Percentiles rank a stretch among this genome's conserved stretches.
Conservation (phyloP, 768 basidiomycete genomes). For the Suillus luteus region DNA sequence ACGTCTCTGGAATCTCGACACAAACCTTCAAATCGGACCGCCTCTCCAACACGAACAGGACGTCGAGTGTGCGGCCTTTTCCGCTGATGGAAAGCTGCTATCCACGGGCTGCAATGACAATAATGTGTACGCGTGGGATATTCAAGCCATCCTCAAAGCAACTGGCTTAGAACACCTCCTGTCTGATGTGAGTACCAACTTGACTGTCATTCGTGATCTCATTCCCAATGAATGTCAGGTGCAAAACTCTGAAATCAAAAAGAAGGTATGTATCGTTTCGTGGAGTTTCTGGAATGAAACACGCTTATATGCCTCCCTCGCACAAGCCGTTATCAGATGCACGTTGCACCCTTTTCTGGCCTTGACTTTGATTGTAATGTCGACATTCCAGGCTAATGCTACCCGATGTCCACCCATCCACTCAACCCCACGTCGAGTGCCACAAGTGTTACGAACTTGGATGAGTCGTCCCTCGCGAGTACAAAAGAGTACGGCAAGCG, state of each 20-base stretch:
- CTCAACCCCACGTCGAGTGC: background rate
- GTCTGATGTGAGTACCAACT: background rate
- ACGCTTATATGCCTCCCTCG: too few relatives aligned
- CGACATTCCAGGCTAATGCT: background rate
- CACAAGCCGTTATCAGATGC: too few relatives aligned
- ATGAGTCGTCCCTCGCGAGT: too few relatives aligned
- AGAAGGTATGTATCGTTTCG: too few relatives aligned
- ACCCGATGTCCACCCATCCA: background rate
- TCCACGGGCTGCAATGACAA: too few relatives aligned
- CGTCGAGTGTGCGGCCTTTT: background rate
- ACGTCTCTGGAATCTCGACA: constrained; percentile 14
- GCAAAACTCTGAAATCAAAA: too few relatives aligned
- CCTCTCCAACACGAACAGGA: background rate
- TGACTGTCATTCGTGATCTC: too few relatives aligned
- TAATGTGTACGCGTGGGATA: too few relatives aligned
- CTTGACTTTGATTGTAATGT: background rate
- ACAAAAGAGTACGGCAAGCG: too few relatives aligned
- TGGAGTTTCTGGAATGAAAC: background rate
- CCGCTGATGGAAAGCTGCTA: constrained; percentile 9
- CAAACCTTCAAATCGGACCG: background rate
- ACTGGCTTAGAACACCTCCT: background rate
- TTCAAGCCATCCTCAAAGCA: background rate
- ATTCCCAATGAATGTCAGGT: background rate
- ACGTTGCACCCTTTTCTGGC: background rate
- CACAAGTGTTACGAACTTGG: too few relatives aligned